phyloP scores from a whole-genome alignment of 805 yeast genomes.

The Lipomyces orientalis region DNA sequence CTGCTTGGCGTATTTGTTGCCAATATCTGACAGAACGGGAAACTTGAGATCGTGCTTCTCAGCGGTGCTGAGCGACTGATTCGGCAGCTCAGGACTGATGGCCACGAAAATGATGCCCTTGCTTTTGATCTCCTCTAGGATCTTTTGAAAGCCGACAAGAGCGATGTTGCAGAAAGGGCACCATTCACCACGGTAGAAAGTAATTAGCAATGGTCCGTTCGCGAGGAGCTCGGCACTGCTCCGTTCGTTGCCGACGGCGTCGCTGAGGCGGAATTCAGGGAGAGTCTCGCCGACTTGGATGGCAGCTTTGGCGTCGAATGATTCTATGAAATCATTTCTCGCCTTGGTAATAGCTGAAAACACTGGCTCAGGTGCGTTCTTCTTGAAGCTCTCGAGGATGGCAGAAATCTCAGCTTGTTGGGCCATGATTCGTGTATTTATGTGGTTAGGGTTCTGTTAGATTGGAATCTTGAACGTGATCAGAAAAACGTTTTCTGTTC shows the following conservation, averaged over 20 bases:
- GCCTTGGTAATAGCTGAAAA: background rate
- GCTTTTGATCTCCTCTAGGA: background rate
- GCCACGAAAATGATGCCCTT: background rate
- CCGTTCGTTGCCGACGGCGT: background rate
- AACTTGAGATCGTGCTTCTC: background rate
- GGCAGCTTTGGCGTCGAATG: background rate
- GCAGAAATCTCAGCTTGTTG: background rate
- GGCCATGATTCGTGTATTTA: background rate
- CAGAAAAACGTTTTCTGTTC: background rate
- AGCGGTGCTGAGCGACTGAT: background rate
- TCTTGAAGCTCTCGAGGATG: background rate
- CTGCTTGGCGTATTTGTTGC: constrained; percentile 1
- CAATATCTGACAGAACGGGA: background rate
- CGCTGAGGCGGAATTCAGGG: background rate
- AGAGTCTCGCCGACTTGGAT: constrained; percentile 1
- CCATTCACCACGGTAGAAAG: background rate
- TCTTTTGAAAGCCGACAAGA: background rate
- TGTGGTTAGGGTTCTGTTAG: background rate
- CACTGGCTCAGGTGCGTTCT: background rate
- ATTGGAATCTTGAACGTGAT: background rate
- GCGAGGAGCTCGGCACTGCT: background rate
- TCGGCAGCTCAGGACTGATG: constrained; percentile 1
- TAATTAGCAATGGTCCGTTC: background rate
- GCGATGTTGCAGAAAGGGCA: constrained; percentile 1
- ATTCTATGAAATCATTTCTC: background rate